phyloP scores from a whole-genome alignment of 805 yeast species.

The Cyberlindnera meyerae region DNA sequence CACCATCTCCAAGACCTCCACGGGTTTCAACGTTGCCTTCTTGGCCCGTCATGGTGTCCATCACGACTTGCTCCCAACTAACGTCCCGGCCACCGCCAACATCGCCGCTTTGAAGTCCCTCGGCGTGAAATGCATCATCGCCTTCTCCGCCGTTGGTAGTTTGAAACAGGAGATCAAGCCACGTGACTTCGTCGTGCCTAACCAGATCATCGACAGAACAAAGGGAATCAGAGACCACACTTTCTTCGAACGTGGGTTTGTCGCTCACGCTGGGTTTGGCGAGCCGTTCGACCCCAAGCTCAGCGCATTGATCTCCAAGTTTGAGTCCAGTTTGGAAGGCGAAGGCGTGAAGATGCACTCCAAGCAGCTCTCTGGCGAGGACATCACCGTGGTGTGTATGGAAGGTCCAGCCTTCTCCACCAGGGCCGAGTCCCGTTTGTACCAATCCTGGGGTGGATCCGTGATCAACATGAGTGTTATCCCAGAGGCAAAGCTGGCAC shows the following conservation, averaged over 20 bases:
- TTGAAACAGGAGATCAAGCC: slow-evolving; percentile 85
- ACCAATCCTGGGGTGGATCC: slow-evolving; percentile 84
- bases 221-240: slow-evolving; percentile 90
- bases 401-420: slow-evolving; percentile 99
- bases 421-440: slow-evolving; percentile 89
- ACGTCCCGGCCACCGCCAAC: slow-evolving; percentile 90
- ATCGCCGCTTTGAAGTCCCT: slow-evolving; percentile 89
- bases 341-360: slow-evolving; percentile 56
- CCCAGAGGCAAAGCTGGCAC: slow-evolving; percentile 96
- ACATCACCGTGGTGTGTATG: slow-evolving; percentile 89
- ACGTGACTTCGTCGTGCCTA: slow-evolving; percentile 94
- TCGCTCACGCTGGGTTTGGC: slow-evolving; percentile 96
- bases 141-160: slow-evolving; percentile 96
- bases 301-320: slow-evolving; percentile 58
- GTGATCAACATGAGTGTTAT: slow-evolving; percentile 95
- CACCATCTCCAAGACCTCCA: slow-evolving; percentile 73
- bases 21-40: slow-evolving; percentile 86
- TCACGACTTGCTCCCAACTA: slow-evolving; percentile 86
- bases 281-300: slow-evolving; percentile 87
- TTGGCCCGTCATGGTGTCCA: slow-evolving; percentile 90
- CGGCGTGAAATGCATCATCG: slow-evolving; percentile 83
- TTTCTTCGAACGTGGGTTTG: slow-evolving; percentile 81
- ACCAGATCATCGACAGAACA: slow-evolving; percentile 94
- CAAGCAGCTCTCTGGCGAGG: slow-evolving; percentile 60
- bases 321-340: slow-evolving; percentile 48